Percentiles rank a stretch among this genome's conserved stretches.
Conservation (phyloP, 495 filamentous ascomycete species). For the Lentithecium fluviatile region DNA sequence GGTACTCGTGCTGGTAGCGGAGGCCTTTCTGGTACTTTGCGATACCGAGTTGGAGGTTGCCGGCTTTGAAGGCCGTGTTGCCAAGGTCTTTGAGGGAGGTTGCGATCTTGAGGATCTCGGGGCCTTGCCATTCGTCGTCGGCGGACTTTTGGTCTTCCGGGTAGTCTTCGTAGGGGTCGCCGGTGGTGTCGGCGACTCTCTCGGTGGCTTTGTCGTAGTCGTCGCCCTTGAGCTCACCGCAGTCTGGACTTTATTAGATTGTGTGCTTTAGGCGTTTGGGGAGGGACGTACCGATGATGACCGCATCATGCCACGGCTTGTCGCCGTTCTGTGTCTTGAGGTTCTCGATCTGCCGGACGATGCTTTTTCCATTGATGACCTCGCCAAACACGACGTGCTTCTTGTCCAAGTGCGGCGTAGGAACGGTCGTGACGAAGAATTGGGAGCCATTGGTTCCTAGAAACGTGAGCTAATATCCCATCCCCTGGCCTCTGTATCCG, state of each 20-base stretch:
- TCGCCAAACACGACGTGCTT: constrained; percentile 99
- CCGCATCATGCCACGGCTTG: constrained; percentile 72
- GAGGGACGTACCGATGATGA: constrained; percentile 56
- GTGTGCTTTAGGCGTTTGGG: not conserved
- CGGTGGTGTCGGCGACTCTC: constrained; percentile 71
- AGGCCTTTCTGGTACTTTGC: constrained; percentile 98
- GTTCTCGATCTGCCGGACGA: constrained; percentile 89
- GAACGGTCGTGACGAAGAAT: constrained; percentile 96
- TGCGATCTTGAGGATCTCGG: constrained; percentile 73
- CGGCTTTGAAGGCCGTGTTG: constrained; percentile 84
- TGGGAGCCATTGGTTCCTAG: constrained; percentile 89
- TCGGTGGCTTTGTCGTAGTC: constrained; percentile 62
- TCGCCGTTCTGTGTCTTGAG: constrained; percentile 70
- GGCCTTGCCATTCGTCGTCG: constrained; percentile 57
- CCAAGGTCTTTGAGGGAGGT: constrained; percentile 87
- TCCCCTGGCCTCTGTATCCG: not conserved
- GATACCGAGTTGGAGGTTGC: constrained; percentile 66
- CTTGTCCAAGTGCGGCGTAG: constrained; percentile 87
- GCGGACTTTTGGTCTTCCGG: constrained; percentile 68
- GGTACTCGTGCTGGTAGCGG: constrained; percentile 89
- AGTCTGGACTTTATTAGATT: constrained; percentile 53
- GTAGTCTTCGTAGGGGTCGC: constrained; percentile 94
- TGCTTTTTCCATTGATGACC: constrained; percentile 86
- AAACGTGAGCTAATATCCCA: not conserved
- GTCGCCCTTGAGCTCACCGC: constrained; percentile 75